phyloP scores from a whole-genome alignment of 2,329 filamentous ascomycete species.

The Dactylellina drechsleri region DNA sequence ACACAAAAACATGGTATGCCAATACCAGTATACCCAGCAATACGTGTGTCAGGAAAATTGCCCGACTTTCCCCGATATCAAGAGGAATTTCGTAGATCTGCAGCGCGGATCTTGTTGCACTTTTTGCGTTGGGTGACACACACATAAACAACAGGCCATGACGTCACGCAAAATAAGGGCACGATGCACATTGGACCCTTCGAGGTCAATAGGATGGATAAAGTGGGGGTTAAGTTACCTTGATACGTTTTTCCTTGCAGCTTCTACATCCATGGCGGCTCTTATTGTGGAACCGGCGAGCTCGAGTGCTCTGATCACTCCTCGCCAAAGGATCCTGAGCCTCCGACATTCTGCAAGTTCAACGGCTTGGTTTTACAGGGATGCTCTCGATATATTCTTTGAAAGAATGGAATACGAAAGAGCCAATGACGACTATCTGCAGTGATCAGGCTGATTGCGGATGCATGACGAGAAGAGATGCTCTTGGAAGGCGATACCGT shows the following conservation, averaged over 20 bases:
- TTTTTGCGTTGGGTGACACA: slow-evolving; percentile 37
- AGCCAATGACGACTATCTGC: too few relatives aligned
- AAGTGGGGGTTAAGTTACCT: slow-evolving; percentile 31
- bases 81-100: too few relatives aligned
- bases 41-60: too few relatives aligned
- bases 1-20: too few relatives aligned
- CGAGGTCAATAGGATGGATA: neutral
- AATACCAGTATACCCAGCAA: too few relatives aligned
- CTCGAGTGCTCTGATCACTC: slow-evolving; percentile 13
- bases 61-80: neutral
- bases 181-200: too few relatives aligned
- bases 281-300: slow-evolving; percentile 51
- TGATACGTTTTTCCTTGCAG: slow-evolving; percentile 48
- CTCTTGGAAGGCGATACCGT: neutral
- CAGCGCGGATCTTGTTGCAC: slow-evolving; percentile 8
- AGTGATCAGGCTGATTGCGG: too few relatives aligned
- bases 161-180: too few relatives aligned
- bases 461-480: neutral
- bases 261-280: slow-evolving; percentile 46
- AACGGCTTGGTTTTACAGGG: too few relatives aligned
- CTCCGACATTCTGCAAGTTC: slow-evolving; percentile 12
- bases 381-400: too few relatives aligned
- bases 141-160: neutral
- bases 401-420: too few relatives aligned
- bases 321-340: slow-evolving; percentile 8